phyloP scores from a whole-genome alignment of 257 asterid species.

The Solanum piurae region DNA sequence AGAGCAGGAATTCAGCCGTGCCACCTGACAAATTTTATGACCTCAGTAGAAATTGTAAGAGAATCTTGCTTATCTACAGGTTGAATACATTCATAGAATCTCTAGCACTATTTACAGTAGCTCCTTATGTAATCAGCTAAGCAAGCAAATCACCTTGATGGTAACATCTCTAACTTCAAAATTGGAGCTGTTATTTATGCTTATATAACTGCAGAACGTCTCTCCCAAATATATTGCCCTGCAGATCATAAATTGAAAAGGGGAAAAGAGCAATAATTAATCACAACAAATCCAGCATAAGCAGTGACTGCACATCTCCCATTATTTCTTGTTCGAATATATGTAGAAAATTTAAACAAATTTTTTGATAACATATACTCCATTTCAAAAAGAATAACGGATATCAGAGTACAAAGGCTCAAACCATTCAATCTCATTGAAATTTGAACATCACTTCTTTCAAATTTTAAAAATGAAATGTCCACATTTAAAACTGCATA shows the following conservation, averaged over 20 bases:
- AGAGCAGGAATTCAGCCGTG: not conserved
- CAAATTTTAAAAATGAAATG: not conserved
- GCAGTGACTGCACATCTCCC: not conserved
- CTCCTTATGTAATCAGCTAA: not conserved
- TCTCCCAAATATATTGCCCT: conserved; percentile 99
- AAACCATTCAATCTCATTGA: not conserved
- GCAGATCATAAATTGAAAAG: not conserved
- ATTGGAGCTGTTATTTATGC: conserved; percentile 90
- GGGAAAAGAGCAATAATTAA: not conserved
- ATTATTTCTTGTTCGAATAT: not conserved
- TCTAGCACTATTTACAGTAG: not conserved
- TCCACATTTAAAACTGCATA: not conserved
- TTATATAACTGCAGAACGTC: conserved; percentile 95
- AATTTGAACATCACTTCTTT: not conserved
- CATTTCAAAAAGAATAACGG: not conserved
- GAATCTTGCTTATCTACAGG: not conserved
- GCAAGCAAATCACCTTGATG: conserved; percentile 49
- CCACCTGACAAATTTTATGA: not conserved
- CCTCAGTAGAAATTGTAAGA: not conserved
- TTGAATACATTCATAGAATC: not conserved
- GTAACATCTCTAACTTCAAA: conserved; percentile 79
- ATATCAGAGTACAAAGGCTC: not conserved
- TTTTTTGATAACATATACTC: not conserved
- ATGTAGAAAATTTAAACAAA: not conserved
- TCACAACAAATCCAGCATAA: not conserved